These are phyloP conservation scores for Moesziomyces antarcticus DNA, from an alignment of 1,284 basidiomycete genomes.

Conservation along the genomic window DNA sequence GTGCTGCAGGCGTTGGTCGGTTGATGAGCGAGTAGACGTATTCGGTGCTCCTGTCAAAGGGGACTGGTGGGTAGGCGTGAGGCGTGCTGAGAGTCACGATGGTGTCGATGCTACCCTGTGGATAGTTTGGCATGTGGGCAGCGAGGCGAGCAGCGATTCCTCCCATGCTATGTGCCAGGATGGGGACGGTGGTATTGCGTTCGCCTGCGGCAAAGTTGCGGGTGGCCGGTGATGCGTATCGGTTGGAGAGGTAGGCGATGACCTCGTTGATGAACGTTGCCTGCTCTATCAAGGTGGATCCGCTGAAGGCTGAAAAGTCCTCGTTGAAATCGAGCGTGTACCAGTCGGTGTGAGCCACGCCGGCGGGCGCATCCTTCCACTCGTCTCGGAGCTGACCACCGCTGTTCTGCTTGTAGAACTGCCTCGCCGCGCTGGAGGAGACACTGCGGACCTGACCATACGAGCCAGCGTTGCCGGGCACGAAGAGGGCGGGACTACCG, in stretches of 20 bases:
- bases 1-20: constrained; percentile 2
- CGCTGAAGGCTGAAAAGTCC: constrained; percentile 95
- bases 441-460: constrained; percentile 94
- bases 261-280: constrained; percentile 80
- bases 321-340: constrained; percentile 89
- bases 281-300: constrained; percentile 85
- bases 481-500: constrained; percentile 83
- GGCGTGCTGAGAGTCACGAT: constrained; percentile 96
- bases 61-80: constrained; percentile 85
- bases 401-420: constrained; percentile 76
- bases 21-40: constrained; percentile 74
- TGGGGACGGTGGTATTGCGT: constrained; percentile 72
- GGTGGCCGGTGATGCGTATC: constrained; percentile 73
- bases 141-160: constrained; percentile 83
- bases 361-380: constrained; percentile 46
- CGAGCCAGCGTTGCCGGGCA: constrained; percentile 96
- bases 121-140: constrained; percentile 73
- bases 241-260: constrained; percentile 80
- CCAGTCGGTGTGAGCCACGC: constrained; percentile 51
- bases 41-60: constrained; percentile 84
- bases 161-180: constrained; percentile 99
- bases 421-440: constrained; percentile 85
- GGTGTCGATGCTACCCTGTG: constrained; percentile 73
- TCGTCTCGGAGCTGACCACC: constrained; percentile 48
- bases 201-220: constrained; percentile 46